phyloP scores from a whole-genome alignment of 148 eudicot species.

The Chenopodium formosanum region DNA sequence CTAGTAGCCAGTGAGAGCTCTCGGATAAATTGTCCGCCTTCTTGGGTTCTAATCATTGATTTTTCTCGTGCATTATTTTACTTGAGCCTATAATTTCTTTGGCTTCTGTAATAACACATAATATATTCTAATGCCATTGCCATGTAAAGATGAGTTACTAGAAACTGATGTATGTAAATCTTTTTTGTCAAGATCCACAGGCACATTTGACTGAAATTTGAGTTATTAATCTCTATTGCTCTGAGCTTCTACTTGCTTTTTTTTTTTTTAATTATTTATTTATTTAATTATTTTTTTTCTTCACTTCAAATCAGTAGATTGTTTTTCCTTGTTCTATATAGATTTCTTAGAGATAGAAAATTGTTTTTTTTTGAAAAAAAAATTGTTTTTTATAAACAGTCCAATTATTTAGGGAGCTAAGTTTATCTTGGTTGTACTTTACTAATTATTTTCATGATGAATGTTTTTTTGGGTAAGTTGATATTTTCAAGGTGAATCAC shows the following conservation, averaged over 20 bases:
- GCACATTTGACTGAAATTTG: background rate
- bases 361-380: too few species aligned
- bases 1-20: slow-evolving; percentile 21
- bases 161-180: slow-evolving; percentile 17
- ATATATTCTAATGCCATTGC: slow-evolving; percentile 9
- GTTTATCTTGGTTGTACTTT: too few species aligned
- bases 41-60: background rate
- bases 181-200: slow-evolving; percentile 6
- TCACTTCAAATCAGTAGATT: background rate
- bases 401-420: too few species aligned
- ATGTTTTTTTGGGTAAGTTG: too few species aligned
- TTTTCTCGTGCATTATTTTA: slow-evolving; percentile 6
- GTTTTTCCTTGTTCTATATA: background rate
- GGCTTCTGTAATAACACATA: slow-evolving; percentile 18
- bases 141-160: slow-evolving; percentile 22
- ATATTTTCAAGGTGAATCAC: too few species aligned
- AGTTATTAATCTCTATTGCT: background rate
- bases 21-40: background rate
- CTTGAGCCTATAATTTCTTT: slow-evolving; percentile 9
- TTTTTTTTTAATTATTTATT: too few species aligned
- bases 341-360: too few species aligned
- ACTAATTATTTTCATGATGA: too few species aligned
- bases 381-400: too few species aligned
- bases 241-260: background rate
- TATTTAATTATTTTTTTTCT: too few species aligned